Percentiles rank a stretch among this genome's conserved stretches.
Conservation (phyloP, 768 basidiomycete genomes). For the Podaxis mareebaensis region DNA sequence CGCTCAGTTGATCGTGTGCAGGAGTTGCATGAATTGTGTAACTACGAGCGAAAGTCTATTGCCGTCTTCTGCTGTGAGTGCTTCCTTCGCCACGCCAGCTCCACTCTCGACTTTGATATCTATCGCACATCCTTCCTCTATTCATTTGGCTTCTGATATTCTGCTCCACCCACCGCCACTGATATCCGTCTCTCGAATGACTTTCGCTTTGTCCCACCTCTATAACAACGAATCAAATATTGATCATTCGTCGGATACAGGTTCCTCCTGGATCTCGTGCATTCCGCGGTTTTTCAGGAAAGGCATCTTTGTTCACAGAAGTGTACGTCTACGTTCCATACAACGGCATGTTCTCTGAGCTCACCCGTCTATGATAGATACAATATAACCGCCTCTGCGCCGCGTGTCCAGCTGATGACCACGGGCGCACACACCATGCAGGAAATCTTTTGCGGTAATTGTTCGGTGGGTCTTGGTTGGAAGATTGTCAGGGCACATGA, state of each 20-base stretch:
- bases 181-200: background rate
- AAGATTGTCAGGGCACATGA: conserved; percentile 61
- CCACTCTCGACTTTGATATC: conserved; percentile 31
- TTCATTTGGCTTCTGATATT: conserved; percentile 17
- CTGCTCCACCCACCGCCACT: conserved; percentile 32
- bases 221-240: conserved; percentile 4
- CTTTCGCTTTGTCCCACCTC: background rate
- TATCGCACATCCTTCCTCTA: conserved; percentile 37
- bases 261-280: conserved; percentile 46
- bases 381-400: conserved; percentile 44
- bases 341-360: conserved; percentile 3
- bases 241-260: conserved; percentile 24
- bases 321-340: conserved; percentile 37
- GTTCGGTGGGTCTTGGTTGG: conserved; percentile 60
- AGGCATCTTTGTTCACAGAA: conserved; percentile 59
- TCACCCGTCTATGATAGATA: conserved; percentile 33
- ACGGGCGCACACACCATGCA: conserved; percentile 66
- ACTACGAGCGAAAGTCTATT: conserved; percentile 10
- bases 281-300: conserved; percentile 58
- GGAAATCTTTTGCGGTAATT: conserved; percentile 51
- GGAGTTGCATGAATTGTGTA: conserved; percentile 13
- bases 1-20: conserved; percentile 7
- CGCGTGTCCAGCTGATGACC: conserved; percentile 58
- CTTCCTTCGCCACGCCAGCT: background rate
- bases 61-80: conserved; percentile 13